Base-by-base conservation (phyloP, 83 land plant species). In the Diphasiastrum complanatum region DNA sequence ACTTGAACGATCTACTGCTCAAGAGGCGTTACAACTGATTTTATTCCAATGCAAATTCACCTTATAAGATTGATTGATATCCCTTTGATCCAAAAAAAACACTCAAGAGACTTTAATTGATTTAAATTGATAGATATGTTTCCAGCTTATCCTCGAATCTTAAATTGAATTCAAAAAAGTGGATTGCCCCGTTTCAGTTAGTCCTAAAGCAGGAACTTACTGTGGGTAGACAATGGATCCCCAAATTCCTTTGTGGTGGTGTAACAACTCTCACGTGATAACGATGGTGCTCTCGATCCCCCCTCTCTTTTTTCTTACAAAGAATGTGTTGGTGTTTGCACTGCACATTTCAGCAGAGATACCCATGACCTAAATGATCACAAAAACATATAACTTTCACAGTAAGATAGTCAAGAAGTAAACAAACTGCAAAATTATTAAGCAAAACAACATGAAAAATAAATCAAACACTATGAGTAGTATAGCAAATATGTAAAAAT, bases 261-360 rank as follows among this genome's bases (percentile, higher is more conserved):
- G 89, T 82, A 51, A 85, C 71, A 36, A 83, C 85, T 41, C 79
- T 72, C 35, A 85, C 89, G 63, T 76, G 65, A 51, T 79, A 85
- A 16, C 83, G 89, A 30, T 82, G 45, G 5, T 14, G 29, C 10
- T 54, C 33, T 5, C 66, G 67, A 28, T 68, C 18, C 16, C 63
- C 73, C 25, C 54, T 76, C 60, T 85, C 84, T 45, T 63, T 79
- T 65, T 61, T 77, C 23, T 79, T 76, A 63, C 86, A 83, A 6
- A 46, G 23, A 0, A 79, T 63, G 63, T 53, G 74, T 11, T 70
- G 53, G 14, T 48, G 55, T 36, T 45, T 66, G 32, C 46, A 20
- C 79, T 70, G 64, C 33, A 60, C 51, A 27, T 38, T 60, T 14
- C n/a, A n/a, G n/a, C n/a, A n/a, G n/a, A n/a, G n/a, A n/a, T n/a